These are phyloP conservation scores for Candida nanaspora DNA, from an alignment of 805 yeast genomes.

Conservation along the genomic window DNA sequence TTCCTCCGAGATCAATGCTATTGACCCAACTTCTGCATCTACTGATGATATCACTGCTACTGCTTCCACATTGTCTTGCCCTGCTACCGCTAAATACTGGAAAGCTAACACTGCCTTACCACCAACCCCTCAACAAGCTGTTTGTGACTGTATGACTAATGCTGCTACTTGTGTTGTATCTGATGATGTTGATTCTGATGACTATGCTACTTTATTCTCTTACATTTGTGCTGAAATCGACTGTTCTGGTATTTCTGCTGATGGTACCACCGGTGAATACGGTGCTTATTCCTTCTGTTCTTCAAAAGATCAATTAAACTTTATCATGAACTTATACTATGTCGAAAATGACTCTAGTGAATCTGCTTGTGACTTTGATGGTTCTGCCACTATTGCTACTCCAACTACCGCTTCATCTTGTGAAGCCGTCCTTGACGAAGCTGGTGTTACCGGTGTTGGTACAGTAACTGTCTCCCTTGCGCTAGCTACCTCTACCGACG, in stretches of 20 bases:
- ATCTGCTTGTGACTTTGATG: slow-evolving; percentile 63
- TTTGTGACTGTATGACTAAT: slow-evolving; percentile 56
- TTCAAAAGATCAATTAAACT: slow-evolving; percentile 57
- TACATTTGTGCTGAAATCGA: slow-evolving; percentile 46
- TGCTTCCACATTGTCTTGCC: slow-evolving; percentile 49
- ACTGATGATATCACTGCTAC: slow-evolving; percentile 30
- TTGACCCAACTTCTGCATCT: slow-evolving; percentile 46
- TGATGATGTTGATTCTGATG: slow-evolving; percentile 43
- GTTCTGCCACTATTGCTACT: slow-evolving; percentile 49
- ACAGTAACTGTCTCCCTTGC: slow-evolving; percentile 33
- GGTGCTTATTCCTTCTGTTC: slow-evolving; percentile 73
- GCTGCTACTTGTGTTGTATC: slow-evolving; percentile 56
- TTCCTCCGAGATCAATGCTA: slow-evolving; percentile 46
- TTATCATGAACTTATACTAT: slow-evolving; percentile 60
- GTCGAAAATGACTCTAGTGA: slow-evolving; percentile 31
- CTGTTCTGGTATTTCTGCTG: slow-evolving; percentile 54
- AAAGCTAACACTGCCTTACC: slow-evolving; percentile 62
- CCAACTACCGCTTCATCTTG: slow-evolving; percentile 49
- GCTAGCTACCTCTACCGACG: slow-evolving; percentile 15
- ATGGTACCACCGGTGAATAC: slow-evolving; percentile 60
- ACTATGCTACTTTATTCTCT: slow-evolving; percentile 54
- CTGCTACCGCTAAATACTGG: slow-evolving; percentile 53
- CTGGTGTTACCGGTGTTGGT: slow-evolving; percentile 69
- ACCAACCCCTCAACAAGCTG: slow-evolving; percentile 64
- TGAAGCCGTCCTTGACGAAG: slow-evolving; percentile 49